These are phyloP conservation scores for Podospora sp. DNA, from an alignment of 495 filamentous ascomycete species.

Conservation along the genomic window DNA sequence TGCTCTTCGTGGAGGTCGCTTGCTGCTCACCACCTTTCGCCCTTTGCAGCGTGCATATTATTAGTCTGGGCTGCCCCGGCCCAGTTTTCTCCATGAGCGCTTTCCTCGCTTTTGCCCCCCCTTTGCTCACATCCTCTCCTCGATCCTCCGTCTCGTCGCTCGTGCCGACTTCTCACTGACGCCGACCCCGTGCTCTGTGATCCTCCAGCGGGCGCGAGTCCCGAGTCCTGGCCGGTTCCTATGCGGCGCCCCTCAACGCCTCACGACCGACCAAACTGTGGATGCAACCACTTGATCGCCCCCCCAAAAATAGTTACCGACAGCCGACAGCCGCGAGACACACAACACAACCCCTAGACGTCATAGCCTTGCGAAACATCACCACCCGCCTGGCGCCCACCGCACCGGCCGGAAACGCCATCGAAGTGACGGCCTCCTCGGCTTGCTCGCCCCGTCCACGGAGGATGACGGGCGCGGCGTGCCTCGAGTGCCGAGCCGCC, in stretches of 20 bases:
- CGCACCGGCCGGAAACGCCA: not conserved
- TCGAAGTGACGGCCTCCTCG: slow-evolving; percentile 6
- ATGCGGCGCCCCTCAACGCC: slow-evolving; percentile 10
- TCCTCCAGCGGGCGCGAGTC: not conserved
- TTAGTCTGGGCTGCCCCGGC: slow-evolving; percentile 16
- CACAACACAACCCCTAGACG: slow-evolving; percentile 21
- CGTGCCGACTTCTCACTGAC: not conserved
- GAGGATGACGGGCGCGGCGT: slow-evolving; percentile 62
- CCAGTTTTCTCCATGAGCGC: slow-evolving; percentile 10
- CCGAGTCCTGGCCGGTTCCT: slow-evolving; percentile 1
- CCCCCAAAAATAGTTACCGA: slow-evolving; percentile 12
- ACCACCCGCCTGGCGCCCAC: not conserved
- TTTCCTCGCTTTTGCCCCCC: slow-evolving; percentile 4
- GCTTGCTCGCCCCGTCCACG: slow-evolving; percentile 59
- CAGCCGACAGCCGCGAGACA: slow-evolving; percentile 22
- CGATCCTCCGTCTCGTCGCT: not conserved
- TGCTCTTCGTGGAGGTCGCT: slow-evolving; percentile 3
- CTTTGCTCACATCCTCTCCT: not conserved
- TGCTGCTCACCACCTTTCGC: slow-evolving; percentile 7
- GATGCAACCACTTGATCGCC: slow-evolving; percentile 20
- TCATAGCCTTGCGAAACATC: slow-evolving; percentile 20
- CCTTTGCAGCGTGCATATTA: slow-evolving; percentile 22
- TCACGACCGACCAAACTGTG: slow-evolving; percentile 17
- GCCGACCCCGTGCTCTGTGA: not conserved
- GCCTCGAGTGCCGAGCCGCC: slow-evolving; percentile 17